A percentile compares a stretch with the other conserved stretches of the same genome.
phyloP scores from a whole-genome alignment of 495 filamentous ascomycete genomes.

The Penicillium silybi region DNA sequence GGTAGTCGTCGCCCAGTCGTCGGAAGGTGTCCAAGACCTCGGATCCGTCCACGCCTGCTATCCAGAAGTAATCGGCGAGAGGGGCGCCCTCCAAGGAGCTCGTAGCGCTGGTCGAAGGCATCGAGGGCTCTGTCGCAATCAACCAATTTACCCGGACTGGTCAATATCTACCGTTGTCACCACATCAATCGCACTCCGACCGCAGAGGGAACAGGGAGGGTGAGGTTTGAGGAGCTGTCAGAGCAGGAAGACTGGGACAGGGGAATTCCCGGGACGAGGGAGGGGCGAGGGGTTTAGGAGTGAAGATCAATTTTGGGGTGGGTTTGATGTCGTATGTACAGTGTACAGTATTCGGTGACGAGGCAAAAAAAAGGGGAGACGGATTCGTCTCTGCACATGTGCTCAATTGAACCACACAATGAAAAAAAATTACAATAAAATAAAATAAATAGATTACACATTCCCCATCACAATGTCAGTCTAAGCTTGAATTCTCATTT shows the following conservation, averaged over 20 bases:
- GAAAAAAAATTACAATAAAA: not conserved
- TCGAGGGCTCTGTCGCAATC: slow-evolving; percentile 17
- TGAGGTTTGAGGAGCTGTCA: not conserved
- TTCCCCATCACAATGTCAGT: slow-evolving; percentile 9
- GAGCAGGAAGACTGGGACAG: slow-evolving; percentile 1
- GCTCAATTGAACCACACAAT: not conserved
- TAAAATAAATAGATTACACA: not conserved
- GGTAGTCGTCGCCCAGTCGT: slow-evolving; percentile 52
- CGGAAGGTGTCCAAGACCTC: slow-evolving; percentile 47
- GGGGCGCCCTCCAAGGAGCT: slow-evolving; percentile 56
- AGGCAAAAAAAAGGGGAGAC: not conserved
- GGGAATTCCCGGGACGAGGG: slow-evolving; percentile 1
- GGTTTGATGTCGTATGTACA: not conserved
- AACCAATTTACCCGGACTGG: slow-evolving; percentile 11
- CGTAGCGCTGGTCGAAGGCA: slow-evolving; percentile 28
- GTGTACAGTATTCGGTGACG: not conserved
- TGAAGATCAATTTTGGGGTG: slow-evolving; percentile 27
- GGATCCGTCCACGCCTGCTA: slow-evolving; percentile 79
- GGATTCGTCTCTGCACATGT: not conserved
- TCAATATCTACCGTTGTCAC: slow-evolving; percentile 26
- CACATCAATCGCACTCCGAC: slow-evolving; percentile 28
- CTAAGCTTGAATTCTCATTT: slow-evolving; percentile 2
- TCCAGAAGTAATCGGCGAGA: slow-evolving; percentile 98
- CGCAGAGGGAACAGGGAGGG: not conserved
- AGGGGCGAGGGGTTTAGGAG: slow-evolving; percentile 22